These are phyloP conservation scores for Marchantia polymorpha DNA, from an alignment of 225 moss, liverwort and hornwort genomes.

Conservation along the genomic window DNA sequence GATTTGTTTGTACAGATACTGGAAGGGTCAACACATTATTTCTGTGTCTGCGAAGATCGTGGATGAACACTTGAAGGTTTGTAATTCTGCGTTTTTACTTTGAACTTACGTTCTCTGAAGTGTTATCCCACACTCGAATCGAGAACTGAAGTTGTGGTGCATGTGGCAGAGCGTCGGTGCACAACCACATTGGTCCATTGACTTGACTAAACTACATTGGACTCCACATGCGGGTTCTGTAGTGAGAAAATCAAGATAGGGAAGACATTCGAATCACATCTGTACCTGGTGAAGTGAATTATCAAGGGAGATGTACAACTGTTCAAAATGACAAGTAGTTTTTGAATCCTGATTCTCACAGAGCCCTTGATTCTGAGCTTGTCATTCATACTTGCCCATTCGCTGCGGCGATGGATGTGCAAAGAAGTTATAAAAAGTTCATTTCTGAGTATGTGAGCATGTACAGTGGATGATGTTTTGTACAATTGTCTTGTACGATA, in stretches of 20 bases:
- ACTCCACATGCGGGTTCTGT: constrained; percentile 53
- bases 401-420: no score
- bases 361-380: no score
- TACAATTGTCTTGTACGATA: no score
- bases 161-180: constrained; percentile 54
- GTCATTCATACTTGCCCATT: no score
- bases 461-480: no score
- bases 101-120: not conserved
- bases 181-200: constrained; percentile 77
- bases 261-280: not conserved
- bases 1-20: constrained; percentile 49
- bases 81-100: not conserved
- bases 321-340: no score
- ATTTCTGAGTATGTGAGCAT: no score
- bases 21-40: constrained; percentile 90
- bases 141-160: not conserved
- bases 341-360: no score
- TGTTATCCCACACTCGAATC: no score
- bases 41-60: constrained; percentile 80
- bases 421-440: no score
- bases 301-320: no score
- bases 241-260: constrained; percentile 37
- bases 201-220: constrained; percentile 71
- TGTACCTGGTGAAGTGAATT: no score
- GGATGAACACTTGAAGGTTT: constrained; percentile 88